phyloP scores from a whole-genome alignment of 176 grass and related monocot genomes.

The Bonia amplexicaulis region DNA sequence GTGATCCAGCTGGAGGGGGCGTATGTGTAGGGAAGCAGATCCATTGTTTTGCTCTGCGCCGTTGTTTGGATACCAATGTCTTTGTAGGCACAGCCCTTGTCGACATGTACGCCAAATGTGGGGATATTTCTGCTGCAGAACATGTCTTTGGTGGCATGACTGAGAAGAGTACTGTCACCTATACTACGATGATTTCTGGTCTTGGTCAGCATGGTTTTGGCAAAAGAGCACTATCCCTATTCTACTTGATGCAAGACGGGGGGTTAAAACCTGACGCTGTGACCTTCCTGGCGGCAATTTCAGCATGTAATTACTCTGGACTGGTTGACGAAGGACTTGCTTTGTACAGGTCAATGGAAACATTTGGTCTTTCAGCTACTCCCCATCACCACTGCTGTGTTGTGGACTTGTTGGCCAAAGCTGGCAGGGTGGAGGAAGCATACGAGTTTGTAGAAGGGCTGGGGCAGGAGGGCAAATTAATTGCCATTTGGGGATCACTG shows the following conservation, averaged over 20 bases:
- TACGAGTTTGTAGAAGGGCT: constrained; percentile 65
- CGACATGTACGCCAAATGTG: constrained; percentile 84
- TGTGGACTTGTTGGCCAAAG: constrained; percentile 63
- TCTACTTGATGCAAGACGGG: constrained; percentile 56
- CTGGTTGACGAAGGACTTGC: constrained; percentile 67
- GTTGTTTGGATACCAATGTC: constrained; percentile 57
- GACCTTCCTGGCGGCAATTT: constrained; percentile 68
- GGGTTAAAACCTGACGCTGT: constrained; percentile 57
- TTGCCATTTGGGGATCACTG: constrained; percentile 81
- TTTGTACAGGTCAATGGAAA: constrained; percentile 68
- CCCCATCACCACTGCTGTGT: constrained; percentile 75
- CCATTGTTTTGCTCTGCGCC: constrained; percentile 62
- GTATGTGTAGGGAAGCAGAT: constrained; percentile 60
- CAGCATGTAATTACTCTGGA: constrained; percentile 74
- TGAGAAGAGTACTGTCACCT: constrained; percentile 70
- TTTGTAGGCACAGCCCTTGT: constrained; percentile 74
- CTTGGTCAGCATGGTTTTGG: constrained; percentile 74
- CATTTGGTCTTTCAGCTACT: constrained; percentile 46
- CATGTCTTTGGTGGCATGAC: constrained; percentile 56
- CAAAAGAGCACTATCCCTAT: constrained; percentile 61
- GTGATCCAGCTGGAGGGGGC: constrained; percentile 54
- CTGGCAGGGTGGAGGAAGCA: constrained; percentile 72
- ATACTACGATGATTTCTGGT: constrained; percentile 79
- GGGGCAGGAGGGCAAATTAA: constrained; percentile 58
- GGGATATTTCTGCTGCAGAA: constrained; percentile 66